Percentiles rank a stretch among this genome's conserved stretches.
Evolutionary conservation across 192 early-diverging fungal genomes (phyloP).

Genomic region (Piromyces sp.): DNA sequence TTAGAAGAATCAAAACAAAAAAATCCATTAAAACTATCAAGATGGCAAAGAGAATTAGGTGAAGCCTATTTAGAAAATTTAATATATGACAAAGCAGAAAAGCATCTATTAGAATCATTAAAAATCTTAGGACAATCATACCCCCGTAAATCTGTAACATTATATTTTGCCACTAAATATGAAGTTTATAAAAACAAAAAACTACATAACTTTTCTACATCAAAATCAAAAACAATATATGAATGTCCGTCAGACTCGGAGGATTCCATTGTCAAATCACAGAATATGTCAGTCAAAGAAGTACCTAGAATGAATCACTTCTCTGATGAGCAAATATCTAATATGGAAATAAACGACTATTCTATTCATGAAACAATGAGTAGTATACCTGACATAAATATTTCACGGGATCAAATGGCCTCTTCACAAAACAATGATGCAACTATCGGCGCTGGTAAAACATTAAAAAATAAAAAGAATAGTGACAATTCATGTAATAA

Average conservation of each 20-base stretch:
- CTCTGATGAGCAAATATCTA: not conserved
- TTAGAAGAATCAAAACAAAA: slow-evolving; percentile 7
- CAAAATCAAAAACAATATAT: not conserved
- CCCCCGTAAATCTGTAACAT: slow-evolving; percentile 4
- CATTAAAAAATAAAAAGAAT: not conserved
- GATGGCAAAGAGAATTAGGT: slow-evolving; percentile 27
- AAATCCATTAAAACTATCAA: slow-evolving; percentile 7
- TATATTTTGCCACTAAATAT: slow-evolving; percentile 9
- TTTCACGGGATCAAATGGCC: not conserved
- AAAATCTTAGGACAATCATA: slow-evolving; percentile 12
- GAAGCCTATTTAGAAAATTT: slow-evolving; percentile 16
- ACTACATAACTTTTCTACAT: not conserved
- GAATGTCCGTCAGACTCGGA: not conserved
- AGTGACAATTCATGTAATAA: not conserved
- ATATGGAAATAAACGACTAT: not conserved
- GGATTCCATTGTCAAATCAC: slow-evolving; percentile 8
- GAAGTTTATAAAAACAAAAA: slow-evolving; percentile 2
- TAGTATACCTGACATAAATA: not conserved
- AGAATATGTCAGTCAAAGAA: slow-evolving; percentile 2
- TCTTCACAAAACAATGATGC: not conserved
- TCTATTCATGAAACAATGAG: not conserved
- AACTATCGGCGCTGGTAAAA: not conserved
- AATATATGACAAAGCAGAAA: slow-evolving; percentile 13
- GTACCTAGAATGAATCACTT: not conserved
- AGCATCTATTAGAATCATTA: slow-evolving; percentile 12